These are phyloP conservation scores for Letharia columbiana DNA, from an alignment of 495 filamentous ascomycete species.

Conservation along the genomic window DNA sequence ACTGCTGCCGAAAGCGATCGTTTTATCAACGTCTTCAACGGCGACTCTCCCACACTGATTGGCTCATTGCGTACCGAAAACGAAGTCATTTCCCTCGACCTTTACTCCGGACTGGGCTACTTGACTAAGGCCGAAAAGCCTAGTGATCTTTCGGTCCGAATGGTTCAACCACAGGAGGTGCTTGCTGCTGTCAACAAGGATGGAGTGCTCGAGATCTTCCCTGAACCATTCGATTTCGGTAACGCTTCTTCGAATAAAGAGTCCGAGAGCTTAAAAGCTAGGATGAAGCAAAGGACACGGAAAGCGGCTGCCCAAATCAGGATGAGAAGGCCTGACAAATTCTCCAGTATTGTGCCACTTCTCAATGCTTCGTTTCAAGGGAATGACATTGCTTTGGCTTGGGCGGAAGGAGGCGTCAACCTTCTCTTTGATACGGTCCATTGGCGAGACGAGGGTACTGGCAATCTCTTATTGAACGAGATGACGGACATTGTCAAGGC, in stretches of 20 bases:
- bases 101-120: constrained; percentile 26
- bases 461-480: constrained; percentile 40
- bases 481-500: constrained; percentile 38
- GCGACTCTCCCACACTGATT: constrained; percentile 35
- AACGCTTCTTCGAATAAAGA: constrained; percentile 27
- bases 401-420: constrained; percentile 48
- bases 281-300: constrained; percentile 42
- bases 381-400: constrained; percentile 42
- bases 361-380: constrained; percentile 42
- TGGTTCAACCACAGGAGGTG: constrained; percentile 21
- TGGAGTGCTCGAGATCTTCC: constrained; percentile 50
- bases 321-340: constrained; percentile 41
- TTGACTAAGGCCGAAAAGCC: constrained; percentile 6
- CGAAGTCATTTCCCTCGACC: constrained; percentile 37
- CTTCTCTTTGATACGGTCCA: constrained; percentile 47
- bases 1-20: constrained; percentile 46
- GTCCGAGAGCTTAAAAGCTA: constrained; percentile 36
- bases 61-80: constrained; percentile 47
- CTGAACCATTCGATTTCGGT: constrained; percentile 42
- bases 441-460: constrained; percentile 43
- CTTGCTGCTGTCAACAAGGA: constrained; percentile 46
- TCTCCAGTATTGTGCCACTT: constrained; percentile 36
- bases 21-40: constrained; percentile 48
- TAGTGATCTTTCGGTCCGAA: constrained; percentile 12
- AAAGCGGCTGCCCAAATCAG: constrained; percentile 44